Base-by-base conservation (phyloP, 495 filamentous ascomycete genomes). In the Penicillium riverlandense region DNA sequence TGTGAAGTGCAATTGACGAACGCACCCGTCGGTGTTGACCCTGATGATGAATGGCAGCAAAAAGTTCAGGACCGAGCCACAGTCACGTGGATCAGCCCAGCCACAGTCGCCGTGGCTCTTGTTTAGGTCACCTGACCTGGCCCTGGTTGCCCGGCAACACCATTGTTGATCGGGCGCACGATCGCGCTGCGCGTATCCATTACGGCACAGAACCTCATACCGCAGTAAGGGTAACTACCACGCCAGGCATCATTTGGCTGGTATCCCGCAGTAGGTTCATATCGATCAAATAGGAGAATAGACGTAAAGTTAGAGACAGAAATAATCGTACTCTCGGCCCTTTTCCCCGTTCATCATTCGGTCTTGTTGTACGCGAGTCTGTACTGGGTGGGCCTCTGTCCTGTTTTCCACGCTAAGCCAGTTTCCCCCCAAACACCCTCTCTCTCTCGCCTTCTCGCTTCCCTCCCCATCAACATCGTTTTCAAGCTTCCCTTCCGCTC, bases 371-470 rank as follows among this genome's bases (percentile, higher is more conserved):
- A 47, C 58, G 55, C 65, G 63, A 64, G 65, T 54, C 61, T 58
- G 45, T 41, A 50, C 40, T 47, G 47, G 69, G 67, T 66, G 67
- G 64, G 54, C 54, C 59, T 55, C 49, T 57, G 54, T 52, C 58
- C 51, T 45, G 52, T 54, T 61, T 68, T 69, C 59, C 66, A 63
- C 69, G 69, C 69, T 72, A 73, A 33, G 22, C 45, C 55, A 62
- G 47, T 70, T 67, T 66, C 66, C 66, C 69, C 69, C 71, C 71
- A 71, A 66, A 71, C 66, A 62, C 52, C 58, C 64, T 65, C 64
- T 55, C 61, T 62, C 61, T 67, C 54, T 69, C 58, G 57, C 58
- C 49, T 62, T 65, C 59, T 61, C 62, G 55, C 63, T 63, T 59
- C 55, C 63, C 60, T 4, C 56, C 57, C 52, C 49, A 53, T 43